Base-by-base conservation (phyloP, 352 stramenopile species). In the Globisporangium apiculatum region DNA sequence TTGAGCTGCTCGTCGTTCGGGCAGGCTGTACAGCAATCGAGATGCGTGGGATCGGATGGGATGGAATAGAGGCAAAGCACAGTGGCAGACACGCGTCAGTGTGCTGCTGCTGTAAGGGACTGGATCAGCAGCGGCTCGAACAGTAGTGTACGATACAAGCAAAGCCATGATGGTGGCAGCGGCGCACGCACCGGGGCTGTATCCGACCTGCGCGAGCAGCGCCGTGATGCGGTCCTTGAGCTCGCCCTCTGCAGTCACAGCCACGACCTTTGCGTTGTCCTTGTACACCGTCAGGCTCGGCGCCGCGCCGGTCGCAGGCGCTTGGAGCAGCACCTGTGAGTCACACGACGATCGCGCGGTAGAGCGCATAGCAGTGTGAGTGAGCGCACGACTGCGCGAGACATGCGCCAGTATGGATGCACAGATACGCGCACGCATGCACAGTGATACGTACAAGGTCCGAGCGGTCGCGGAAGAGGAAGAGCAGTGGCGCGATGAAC, bases 391-490 rank as follows among this genome's bases (percentile, higher is more conserved):
- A 31, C 24, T 31, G 24, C 24, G 24, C 24, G 24, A 31, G 1
- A 31, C 0, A 31, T 31, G 24, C 24, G 0, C 3, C 4, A 38
- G 3, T 8, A 24, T 35, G 7, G 46, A 35, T 18, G 36, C 5
- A 18, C 7, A 40, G 7, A 40, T 24, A 15, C 5, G 24, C 24
- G 47, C 38, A 61, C 10, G 43, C 43, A 17, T 35, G 14, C 15
- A 17, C 8, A 9, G n/a, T 46, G 17, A 10, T 43, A 53, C 51
- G 48, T 71, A 91, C 77, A 51, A 90, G 62, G 53, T 87, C 79
- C n/a, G 68, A 65, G 64, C 83, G 79, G 18, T 72, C 71, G 47
- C 73, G 71, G 55, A 92, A 72, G 57, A 90, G 67, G 68, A 87
- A 87, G 48, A 66, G 64, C 40, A 89, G 53, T 38, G 77, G 68